These are phyloP conservation scores for Candida michaelii DNA, from an alignment of 805 yeast species.

Conservation along the genomic window DNA sequence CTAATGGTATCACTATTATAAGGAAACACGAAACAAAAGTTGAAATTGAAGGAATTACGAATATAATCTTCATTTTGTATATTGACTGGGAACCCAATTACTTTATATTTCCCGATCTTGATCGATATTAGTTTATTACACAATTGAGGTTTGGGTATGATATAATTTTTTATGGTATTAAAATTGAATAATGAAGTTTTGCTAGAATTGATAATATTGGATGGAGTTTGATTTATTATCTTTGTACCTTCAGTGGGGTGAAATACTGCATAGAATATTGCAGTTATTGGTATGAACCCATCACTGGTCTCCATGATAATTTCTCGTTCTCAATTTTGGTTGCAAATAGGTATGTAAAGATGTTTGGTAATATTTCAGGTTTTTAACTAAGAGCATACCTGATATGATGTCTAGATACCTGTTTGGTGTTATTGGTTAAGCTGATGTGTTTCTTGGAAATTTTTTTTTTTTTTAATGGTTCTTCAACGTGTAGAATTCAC, in stretches of 20 bases:
- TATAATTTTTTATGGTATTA: slow-evolving; percentile 82
- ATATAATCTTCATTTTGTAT: slow-evolving; percentile 74
- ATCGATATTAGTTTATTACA: slow-evolving; percentile 81
- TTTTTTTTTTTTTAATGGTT: too few species aligned
- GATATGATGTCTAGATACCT: too few species aligned
- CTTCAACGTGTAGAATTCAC: too few species aligned
- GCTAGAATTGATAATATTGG: slow-evolving; percentile 54
- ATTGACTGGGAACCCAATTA: slow-evolving; percentile 88
- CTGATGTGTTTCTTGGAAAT: too few species aligned
- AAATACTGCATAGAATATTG: slow-evolving; percentile 86
- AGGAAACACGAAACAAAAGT: slow-evolving; percentile 88
- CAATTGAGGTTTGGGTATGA: slow-evolving; percentile 89
- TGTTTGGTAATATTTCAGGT: neutral
- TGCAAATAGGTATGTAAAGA: neutral
- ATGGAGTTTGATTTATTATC: slow-evolving; percentile 87
- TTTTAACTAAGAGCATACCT: too few species aligned
- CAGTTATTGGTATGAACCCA: slow-evolving; percentile 87
- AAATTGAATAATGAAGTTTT: slow-evolving; percentile 56
- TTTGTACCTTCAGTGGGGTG: slow-evolving; percentile 96
- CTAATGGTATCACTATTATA: slow-evolving; percentile 80
- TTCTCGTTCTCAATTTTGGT: slow-evolving; percentile 2
- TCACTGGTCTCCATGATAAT: slow-evolving; percentile 22
- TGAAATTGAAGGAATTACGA: slow-evolving; percentile 89
- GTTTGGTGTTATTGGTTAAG: too few species aligned
- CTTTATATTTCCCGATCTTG: slow-evolving; percentile 64